Evolutionary conservation across 1,139 yeast species (phyloP).

Genomic region (Protomyces pachydermus): DNA sequence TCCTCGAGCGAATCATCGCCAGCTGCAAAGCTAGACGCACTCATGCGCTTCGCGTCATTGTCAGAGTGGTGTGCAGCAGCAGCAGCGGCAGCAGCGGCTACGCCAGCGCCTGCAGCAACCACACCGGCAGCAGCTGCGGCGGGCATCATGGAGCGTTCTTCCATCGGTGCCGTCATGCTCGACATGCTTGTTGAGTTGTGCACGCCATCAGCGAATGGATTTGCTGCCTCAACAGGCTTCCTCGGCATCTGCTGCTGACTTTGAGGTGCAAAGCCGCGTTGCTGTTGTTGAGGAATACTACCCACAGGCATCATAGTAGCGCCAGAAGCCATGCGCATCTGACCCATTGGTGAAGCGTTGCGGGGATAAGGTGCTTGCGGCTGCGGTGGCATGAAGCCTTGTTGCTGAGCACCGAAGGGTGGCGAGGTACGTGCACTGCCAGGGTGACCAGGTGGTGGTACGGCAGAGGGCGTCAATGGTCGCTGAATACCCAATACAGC

Average conservation of each 20-base stretch:
- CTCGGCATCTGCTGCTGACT: neutral
- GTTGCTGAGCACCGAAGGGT: neutral
- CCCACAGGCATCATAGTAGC: neutral
- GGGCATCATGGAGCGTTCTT: neutral
- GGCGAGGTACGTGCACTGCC: neutral
- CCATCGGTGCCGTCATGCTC: neutral
- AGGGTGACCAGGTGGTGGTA: conserved; percentile 24
- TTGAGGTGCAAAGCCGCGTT: neutral
- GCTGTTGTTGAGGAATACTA: conserved; percentile 3
- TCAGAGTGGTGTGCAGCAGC: neutral
- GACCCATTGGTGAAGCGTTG: neutral
- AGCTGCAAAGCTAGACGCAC: conserved; percentile 14
- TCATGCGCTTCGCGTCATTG: neutral
- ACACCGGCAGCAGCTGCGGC: neutral
- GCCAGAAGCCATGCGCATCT: neutral
- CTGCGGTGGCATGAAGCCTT: conserved; percentile 6
- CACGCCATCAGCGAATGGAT: conserved; percentile 14
- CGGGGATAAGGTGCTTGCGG: neutral
- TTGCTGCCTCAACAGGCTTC: neutral
- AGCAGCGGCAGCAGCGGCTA: neutral
- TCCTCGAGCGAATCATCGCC: conserved; percentile 23
- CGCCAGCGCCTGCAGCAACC: neutral
- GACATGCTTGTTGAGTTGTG: neutral
- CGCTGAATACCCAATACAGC: conserved; percentile 21
- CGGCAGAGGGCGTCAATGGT: conserved; percentile 7